These are phyloP conservation scores for Vitis rotundifolia DNA, from an alignment of 164 flowering plant species.

Conservation along the genomic window DNA sequence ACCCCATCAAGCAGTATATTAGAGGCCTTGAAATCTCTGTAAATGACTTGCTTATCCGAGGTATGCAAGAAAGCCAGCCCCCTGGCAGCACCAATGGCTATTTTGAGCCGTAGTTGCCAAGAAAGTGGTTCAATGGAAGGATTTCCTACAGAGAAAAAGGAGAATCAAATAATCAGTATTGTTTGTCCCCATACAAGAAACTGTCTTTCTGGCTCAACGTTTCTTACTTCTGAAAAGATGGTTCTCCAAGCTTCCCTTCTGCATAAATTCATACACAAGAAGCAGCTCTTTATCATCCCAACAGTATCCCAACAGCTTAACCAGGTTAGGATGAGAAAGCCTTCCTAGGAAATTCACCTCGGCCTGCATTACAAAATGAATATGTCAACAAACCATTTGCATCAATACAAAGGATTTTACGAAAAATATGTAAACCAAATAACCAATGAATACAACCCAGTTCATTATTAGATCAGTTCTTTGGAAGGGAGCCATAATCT, in stretches of 20 bases:
- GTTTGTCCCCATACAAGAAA: background rate
- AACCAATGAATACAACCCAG: background rate
- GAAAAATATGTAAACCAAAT: background rate
- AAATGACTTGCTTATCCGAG: slow-evolving; percentile 56
- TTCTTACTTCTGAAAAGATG: slow-evolving; percentile 59
- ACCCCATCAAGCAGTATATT: slow-evolving; percentile 69
- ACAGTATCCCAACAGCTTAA: slow-evolving; percentile 68
- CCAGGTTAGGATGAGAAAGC: slow-evolving; percentile 74
- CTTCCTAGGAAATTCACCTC: slow-evolving; percentile 68
- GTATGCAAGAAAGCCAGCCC: slow-evolving; percentile 67
- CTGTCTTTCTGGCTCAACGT: background rate
- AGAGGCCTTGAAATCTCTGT: slow-evolving; percentile 69
- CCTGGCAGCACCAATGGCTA: slow-evolving; percentile 62
- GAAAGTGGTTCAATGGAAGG: slow-evolving; percentile 47
- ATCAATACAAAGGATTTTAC: background rate
- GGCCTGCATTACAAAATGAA: slow-evolving; percentile 33
- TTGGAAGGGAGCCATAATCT: background rate
- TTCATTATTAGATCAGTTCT: background rate
- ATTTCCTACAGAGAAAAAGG: slow-evolving; percentile 29
- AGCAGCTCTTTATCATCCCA: slow-evolving; percentile 55
- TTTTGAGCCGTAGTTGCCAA: slow-evolving; percentile 56
- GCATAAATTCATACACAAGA: slow-evolving; percentile 60
- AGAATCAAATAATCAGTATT: slow-evolving; percentile 1
- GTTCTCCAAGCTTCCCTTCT: slow-evolving; percentile 55
- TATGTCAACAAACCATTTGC: background rate